Evolutionary conservation across 768 basidiomycete genomes (phyloP), one percentile per base, ranked within the genome.

Genomic region (Crassisporium funariophilum): DNA sequence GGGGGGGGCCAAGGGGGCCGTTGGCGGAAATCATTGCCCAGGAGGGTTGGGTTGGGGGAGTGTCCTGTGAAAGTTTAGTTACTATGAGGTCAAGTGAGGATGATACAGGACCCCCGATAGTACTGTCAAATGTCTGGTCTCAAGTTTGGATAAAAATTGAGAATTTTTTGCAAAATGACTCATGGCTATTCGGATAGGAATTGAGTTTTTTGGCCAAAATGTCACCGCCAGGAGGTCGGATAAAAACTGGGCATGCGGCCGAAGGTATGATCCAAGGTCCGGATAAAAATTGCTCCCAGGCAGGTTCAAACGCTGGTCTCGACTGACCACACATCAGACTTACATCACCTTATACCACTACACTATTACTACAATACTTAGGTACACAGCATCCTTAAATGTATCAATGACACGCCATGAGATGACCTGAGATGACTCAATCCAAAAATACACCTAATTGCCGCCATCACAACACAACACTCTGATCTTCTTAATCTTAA

Each of bases 1-100:
- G 27, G 27, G n/a, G 27, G 27, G 13, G 27, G 73, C 61, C 27
- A 7, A 13, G 13, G 13, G 27, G 27, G 27, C 7, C 8, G 27
- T 7, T 7, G 27, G 7, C 13, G 27, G 27, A 7, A 7, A 29
- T 29, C 13, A 13, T 7, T 7, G 7, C 8, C 8, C 8, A 29
- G 27, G 27, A 7, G 27, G 27, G 27, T 7, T 13, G 13, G 27
- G 27, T 29, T 7, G 27, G 13, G 27, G 7, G 7, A 29, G 27
- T 7, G 27, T 29, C 13, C 27, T 29, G 8, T 7, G 27, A 29
- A 29, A 29, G 27, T 13, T 29, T 29, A 13, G 27, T 13, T 7
- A 13, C 27, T 13, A 13, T 29, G 27, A n/a, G n/a, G n/a, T n/a
- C n/a, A n/a, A n/a, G n/a, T n/a, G n/a, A n/a, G n/a, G n/a, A n/a